Base-by-base conservation (phyloP, 768 basidiomycete species). In the Leucosporidium yakuticum region DNA sequence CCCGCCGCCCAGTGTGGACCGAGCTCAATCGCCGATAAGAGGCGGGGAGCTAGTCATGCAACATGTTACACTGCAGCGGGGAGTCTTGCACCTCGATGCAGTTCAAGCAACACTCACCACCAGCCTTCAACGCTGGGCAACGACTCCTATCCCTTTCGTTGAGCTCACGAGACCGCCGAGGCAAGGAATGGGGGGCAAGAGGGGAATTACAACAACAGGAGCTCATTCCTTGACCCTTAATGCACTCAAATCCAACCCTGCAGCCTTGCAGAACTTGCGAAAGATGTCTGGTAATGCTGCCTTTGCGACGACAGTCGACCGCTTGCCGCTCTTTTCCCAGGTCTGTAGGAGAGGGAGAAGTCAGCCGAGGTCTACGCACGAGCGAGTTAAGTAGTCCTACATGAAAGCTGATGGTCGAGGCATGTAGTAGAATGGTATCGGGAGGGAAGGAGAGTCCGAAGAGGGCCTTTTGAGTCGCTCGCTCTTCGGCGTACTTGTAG, bases 351-450 rank as follows among this genome's bases (percentile, higher is more conserved):
- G 25, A 20, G 12, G 19, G 25, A 20, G 12, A 31, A 29, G 31
- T 54, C 27, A 54, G 53, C 21, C 27, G 15, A 29, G 31, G n/a
- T 15, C 17, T 2, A 31, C n/a, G 9, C 12, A 31, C 12, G 4
- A 15, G 9, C 27, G 53, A 54, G 12, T 12, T 1, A 7, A 25
- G 21, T n/a, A 23, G 49, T 54, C 62, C 25, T 23, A 71, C 70
- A 36, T 48, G 63, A 49, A 66, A 66, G 29, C 54, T 50, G 15
- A 67, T 51, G 1, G 32, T 15, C 9, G 39, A 4, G n/a, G 70
- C 49, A 34, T 72, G 71, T 0, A 72, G 65, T 19, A 72, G 47
- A 48, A 68, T 65, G 5, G 34, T 53, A 44, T 56, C 31, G 29
- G 60, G 59, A 23, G 71, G 47, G 39, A 44, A 44, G 39, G 39